These are phyloP conservation scores for Fraxinus dipetala DNA, from an alignment of 305 asterid genomes.

Conservation along the genomic window DNA sequence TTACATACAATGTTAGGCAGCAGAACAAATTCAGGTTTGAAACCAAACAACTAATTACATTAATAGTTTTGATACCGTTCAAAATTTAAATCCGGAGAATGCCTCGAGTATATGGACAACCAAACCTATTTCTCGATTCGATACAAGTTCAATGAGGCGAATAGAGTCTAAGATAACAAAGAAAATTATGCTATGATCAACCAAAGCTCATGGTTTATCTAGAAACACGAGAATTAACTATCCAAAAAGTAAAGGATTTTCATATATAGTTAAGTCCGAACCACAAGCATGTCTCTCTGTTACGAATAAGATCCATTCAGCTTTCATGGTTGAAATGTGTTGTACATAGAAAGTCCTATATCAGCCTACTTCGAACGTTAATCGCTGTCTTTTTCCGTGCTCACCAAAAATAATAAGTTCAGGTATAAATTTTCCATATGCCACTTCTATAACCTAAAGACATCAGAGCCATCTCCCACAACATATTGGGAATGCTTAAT, in stretches of 20 bases:
- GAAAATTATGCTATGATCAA: neutral
- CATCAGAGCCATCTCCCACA: constrained; percentile 95
- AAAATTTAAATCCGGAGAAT: neutral
- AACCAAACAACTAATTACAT: neutral
- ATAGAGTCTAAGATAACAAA: neutral
- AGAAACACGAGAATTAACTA: neutral
- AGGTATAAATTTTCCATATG: constrained; percentile 67
- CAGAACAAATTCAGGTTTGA: neutral
- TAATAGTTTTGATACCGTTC: neutral
- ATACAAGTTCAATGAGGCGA: neutral
- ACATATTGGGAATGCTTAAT: constrained; percentile 85
- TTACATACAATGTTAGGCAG: neutral
- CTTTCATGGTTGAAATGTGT: neutral
- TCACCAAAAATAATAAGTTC: constrained; percentile 10
- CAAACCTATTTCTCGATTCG: neutral
- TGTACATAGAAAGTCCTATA: neutral
- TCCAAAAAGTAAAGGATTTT: neutral
- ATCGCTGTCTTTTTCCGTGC: neutral
- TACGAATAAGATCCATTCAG: neutral
- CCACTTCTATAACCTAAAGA: constrained; percentile 84
- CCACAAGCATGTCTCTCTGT: neutral
- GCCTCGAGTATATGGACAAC: neutral
- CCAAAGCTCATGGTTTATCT: neutral
- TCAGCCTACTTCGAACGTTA: neutral
- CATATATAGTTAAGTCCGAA: neutral